Conservation (phyloP, 2,329 filamentous ascomycete species). For the Ophiosphaerella narmari region DNA sequence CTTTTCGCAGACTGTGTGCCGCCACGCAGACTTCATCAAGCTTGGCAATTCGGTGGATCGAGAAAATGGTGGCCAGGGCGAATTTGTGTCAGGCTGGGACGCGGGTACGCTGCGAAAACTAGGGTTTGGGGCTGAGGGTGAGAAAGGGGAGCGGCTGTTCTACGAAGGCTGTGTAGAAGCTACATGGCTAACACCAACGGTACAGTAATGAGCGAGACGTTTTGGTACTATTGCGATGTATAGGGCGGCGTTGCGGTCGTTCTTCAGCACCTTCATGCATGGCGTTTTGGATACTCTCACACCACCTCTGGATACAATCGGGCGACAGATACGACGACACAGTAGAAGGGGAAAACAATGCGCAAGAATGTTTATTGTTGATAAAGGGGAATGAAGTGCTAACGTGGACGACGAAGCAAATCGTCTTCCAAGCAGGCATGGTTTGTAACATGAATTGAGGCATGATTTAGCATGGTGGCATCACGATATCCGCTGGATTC, state of each 20-base stretch:
- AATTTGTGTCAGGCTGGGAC: conserved; percentile 48
- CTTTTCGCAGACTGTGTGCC: conserved; percentile 45
- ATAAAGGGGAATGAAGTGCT: too few relatives aligned
- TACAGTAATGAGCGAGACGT: conserved; percentile 13
- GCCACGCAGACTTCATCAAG: conserved; percentile 44
- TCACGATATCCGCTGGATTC: not conserved
- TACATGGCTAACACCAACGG: conserved; percentile 46
- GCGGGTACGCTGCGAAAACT: conserved; percentile 41
- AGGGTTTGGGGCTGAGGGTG: conserved; percentile 40
- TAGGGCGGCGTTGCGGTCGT: conserved; percentile 31
- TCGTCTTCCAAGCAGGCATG: too few relatives aligned
- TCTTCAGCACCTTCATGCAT: conserved; percentile 24
- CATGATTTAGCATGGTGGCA: not conserved
- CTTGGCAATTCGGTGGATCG: conserved; percentile 39
- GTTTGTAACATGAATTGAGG: not conserved
- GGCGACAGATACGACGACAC: too few relatives aligned
- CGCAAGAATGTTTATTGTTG: too few relatives aligned
- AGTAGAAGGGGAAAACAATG: too few relatives aligned
- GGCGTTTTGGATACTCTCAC: conserved; percentile 29
- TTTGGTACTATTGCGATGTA: conserved; percentile 10
- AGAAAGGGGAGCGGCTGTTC: conserved; percentile 36
- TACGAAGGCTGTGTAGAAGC: conserved; percentile 44
- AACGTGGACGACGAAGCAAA: too few relatives aligned
- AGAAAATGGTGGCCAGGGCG: conserved; percentile 40
- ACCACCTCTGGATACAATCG: conserved; percentile 9